Conservation (phyloP, 2,329 filamentous ascomycete genomes). For the Penicillium aurantiogriseum region DNA sequence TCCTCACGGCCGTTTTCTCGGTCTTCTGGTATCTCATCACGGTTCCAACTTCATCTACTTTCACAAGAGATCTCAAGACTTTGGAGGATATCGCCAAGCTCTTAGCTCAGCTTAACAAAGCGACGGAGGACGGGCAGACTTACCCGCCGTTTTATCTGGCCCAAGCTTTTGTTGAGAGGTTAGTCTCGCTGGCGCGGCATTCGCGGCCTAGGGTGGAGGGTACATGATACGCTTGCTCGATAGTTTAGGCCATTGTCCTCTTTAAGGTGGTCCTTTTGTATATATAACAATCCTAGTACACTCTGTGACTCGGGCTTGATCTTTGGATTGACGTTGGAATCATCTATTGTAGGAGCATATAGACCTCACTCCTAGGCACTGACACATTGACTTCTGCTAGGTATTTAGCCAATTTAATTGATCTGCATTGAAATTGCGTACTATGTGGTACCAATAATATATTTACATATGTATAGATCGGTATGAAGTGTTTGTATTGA, state of each 20-base stretch:
- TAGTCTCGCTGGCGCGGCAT: conserved; percentile 17
- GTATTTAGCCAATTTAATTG: not conserved
- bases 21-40: conserved; percentile 25
- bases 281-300: not conserved
- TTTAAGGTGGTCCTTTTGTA: not conserved
- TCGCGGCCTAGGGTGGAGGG: not conserved
- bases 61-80: conserved; percentile 18
- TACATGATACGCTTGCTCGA: not conserved
- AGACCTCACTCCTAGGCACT: not conserved
- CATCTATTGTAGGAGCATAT: not conserved
- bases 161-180: conserved; percentile 15
- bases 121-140: conserved; percentile 9
- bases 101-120: conserved; percentile 13
- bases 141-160: conserved; percentile 26
- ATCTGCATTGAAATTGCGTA: not conserved
- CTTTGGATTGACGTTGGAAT: not conserved
- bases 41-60: conserved; percentile 11
- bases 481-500: not conserved
- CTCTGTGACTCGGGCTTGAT: not conserved
- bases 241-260: not conserved
- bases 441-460: not conserved
- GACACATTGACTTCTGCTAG: not conserved
- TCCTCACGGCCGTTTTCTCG: conserved; percentile 22
- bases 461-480: not conserved
- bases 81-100: conserved; percentile 16